Percentiles rank a stretch among this genome's conserved stretches.
These are phyloP conservation scores for Globisporangium okanoganense DNA, from an alignment of 352 stramenopile species.

Conservation along the genomic window DNA sequence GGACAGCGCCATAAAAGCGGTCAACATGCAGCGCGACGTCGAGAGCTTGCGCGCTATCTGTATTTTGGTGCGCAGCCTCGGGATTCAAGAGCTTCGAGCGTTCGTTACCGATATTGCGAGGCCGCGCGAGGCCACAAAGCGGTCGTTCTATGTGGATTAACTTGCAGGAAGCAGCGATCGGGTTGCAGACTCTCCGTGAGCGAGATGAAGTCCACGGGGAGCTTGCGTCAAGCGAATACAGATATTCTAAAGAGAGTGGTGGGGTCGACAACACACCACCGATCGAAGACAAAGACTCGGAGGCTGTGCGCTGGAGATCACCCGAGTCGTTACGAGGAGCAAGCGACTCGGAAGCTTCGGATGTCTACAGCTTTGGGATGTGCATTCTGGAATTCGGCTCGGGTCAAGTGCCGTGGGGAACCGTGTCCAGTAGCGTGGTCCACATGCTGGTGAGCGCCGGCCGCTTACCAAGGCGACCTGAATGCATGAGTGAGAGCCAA, in stretches of 20 bases:
- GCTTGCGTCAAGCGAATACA: not conserved
- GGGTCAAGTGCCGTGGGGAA: not conserved
- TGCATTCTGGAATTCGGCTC: constrained; percentile 10
- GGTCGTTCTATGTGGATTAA: not conserved
- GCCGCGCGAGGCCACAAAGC: not conserved
- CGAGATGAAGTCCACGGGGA: not conserved
- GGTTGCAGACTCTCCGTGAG: not conserved
- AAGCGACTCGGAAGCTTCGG: not conserved
- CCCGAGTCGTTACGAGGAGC: not conserved
- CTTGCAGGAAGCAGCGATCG: not conserved
- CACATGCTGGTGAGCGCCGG: not conserved
- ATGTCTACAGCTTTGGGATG: constrained; percentile 17
- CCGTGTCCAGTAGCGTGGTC: not conserved
- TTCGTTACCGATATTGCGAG: not conserved
- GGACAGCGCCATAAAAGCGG: not conserved
- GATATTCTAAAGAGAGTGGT: too few relatives aligned
- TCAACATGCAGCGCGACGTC: not conserved
- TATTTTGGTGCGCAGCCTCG: not conserved
- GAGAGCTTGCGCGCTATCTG: not conserved
- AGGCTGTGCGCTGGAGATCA: not conserved
- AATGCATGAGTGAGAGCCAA: not conserved
- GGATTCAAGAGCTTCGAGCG: not conserved
- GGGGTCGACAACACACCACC: too few relatives aligned
- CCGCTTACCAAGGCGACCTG: not conserved
- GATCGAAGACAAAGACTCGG: not conserved